Base-by-base conservation (phyloP, 306 rosid genomes). In the Rosa chinensis region DNA sequence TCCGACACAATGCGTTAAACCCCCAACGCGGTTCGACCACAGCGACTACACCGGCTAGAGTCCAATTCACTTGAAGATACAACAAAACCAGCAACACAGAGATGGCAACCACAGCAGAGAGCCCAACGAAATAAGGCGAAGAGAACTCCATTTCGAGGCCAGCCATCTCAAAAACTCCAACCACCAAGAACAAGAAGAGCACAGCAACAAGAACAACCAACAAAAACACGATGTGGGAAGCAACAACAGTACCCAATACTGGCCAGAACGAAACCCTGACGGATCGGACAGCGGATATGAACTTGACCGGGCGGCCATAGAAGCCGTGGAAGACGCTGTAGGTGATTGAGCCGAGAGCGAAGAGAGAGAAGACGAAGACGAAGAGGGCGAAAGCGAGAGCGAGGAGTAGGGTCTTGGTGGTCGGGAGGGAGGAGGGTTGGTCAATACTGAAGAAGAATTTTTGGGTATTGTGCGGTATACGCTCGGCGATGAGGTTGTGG, bases 11-110 rank as follows among this genome's bases (percentile, higher is more conserved):
- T 2, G 97, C 70, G 2, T 50, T 61, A 10, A 87, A 28, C 6
- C 93, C 92, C 84, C 87, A 90, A 2, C 70, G 74, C 13, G 87
- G 84, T 68, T 92, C 97, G 2, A 74, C 78, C 63, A 90, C 80
- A 18, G 77, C 79, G 12, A 90, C 61, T 72, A 88, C 95, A 12
- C 76, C 45, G 3, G 84, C 78, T 43, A 90, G 82, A 16, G 77
- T 75, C 93, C 93, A 92, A 39, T 78, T 67, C 40, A 89, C 76
- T 75, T 87, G 92, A 67, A 92, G 77, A 85, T 84, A 75, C 72
- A 89, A 11, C 62, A 83, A 9, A 77, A 63, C 5, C 18, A 66
- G 6, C 39, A 69, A 11, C 23, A 84, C 8, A 72, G n/a, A 23
- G 66, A 82, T 20, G 20, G 52, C 11, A 39, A 86, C 20, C 16